Percentiles rank a stretch among this genome's conserved stretches.
phyloP scores from a whole-genome alignment of 1,139 yeast genomes.

The Taphrina communis region DNA sequence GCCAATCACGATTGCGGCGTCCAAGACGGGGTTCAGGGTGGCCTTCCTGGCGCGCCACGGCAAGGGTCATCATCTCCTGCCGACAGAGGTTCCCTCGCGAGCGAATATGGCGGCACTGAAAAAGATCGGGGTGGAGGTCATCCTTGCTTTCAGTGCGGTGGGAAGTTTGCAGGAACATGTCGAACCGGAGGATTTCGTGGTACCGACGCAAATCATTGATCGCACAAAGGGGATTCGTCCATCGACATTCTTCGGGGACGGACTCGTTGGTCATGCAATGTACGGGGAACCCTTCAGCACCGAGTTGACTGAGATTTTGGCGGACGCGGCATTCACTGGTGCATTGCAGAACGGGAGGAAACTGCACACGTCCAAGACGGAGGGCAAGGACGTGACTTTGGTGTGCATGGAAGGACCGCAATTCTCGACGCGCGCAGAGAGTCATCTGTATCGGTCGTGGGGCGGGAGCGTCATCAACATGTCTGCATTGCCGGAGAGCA shows the following conservation, averaged over 20 bases:
- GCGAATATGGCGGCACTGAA: conserved; percentile 97
- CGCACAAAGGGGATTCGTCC: conserved; percentile 94
- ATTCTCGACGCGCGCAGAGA: conserved; percentile 96
- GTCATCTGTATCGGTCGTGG: conserved; percentile 81
- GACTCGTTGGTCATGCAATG: conserved; percentile 95
- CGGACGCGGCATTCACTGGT: conserved; percentile 63
- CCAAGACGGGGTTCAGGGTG: conserved; percentile 76
- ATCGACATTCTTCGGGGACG: conserved; percentile 86
- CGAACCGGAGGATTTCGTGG: conserved; percentile 89
- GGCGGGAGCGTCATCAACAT: conserved; percentile 95
- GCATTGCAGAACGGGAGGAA: conserved; percentile 60
- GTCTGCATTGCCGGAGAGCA: conserved; percentile 94
- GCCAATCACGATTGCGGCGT: conserved; percentile 84
- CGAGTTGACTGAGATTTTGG: conserved; percentile 64
- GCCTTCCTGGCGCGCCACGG: conserved; percentile 98
- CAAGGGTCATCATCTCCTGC: conserved; percentile 80
- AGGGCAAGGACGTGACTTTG: conserved; percentile 70
- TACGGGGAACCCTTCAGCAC: conserved; percentile 86
- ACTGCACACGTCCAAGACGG: conserved; percentile 65
- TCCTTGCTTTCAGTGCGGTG: conserved; percentile 92
- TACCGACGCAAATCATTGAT: conserved; percentile 94
- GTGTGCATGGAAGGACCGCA: conserved; percentile 99
- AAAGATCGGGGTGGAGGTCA: conserved; percentile 80
- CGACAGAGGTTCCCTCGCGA: conserved; percentile 87
- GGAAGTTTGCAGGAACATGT: conserved; percentile 91